Percentiles rank a stretch among this genome's conserved stretches.
These are phyloP conservation scores for Mycogone perniciosa DNA, from an alignment of 2,329 filamentous ascomycete genomes.

Conservation along the genomic window DNA sequence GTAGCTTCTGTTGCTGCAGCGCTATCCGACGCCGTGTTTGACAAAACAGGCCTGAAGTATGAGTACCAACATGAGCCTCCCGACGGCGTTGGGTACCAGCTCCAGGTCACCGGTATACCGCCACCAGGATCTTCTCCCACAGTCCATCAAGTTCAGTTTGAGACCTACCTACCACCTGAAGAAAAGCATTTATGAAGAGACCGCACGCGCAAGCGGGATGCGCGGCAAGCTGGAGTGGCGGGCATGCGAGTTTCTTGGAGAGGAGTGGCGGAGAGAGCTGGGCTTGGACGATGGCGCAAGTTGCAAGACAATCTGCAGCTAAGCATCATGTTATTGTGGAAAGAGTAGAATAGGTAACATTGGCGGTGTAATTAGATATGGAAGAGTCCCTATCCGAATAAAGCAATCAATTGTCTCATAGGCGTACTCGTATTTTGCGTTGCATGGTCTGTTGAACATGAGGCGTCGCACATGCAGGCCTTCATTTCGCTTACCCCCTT, in stretches of 20 bases:
- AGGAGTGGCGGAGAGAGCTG: not conserved
- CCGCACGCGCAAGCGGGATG: slow-evolving; percentile 7
- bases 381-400: too few species aligned
- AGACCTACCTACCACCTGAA: slow-evolving; percentile 8
- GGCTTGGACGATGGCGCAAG: not conserved
- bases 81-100: not conserved
- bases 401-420: too few species aligned
- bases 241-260: not conserved
- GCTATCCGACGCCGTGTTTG: not conserved
- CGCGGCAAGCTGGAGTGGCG: slow-evolving; percentile 3
- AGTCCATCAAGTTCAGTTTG: not conserved
- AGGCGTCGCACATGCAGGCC: too few species aligned
- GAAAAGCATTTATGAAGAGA: slow-evolving; percentile 4
- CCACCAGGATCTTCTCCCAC: not conserved
- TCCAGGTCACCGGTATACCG: not conserved
- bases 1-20: not conserved
- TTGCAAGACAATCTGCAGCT: not conserved
- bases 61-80: not conserved
- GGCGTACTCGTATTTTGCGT: too few species aligned
- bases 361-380: too few species aligned
- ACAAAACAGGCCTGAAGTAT: not conserved
- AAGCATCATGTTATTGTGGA: not conserved
- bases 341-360: not conserved
- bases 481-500: too few species aligned
- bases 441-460: too few species aligned